Evolutionary conservation across 2,329 filamentous ascomycete species (phyloP), one percentile per base, ranked within the genome.

Genomic region (Zarea fungicola): DNA sequence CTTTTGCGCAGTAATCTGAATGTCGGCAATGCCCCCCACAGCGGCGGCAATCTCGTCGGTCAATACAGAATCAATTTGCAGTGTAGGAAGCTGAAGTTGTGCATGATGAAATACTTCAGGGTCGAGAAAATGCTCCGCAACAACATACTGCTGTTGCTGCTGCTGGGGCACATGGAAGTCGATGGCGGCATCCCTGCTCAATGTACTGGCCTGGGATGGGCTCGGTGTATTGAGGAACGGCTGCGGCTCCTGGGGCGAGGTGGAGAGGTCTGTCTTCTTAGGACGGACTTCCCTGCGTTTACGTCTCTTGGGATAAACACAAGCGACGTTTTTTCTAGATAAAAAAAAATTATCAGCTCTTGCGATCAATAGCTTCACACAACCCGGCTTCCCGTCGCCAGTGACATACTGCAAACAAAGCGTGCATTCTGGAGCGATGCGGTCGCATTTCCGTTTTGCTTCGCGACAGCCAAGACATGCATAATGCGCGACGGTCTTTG

Each of bases 1-100:
- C 3, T 26, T 31, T 18, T 48, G 46, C n/a, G 42, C 37, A 1
- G 26, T 52, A n/a, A 29, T 21, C 22, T 51, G 53, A 22, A 55
- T 54, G 29, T 50, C 52, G 11, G 31, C 36, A 14, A 49, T 36
- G 32, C 34, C 36, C 11, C 53, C 53, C 3, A 52, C 46, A 13
- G 44, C n/a, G 9, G 35, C 39, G 11, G n/a, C 14, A 3, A 48
- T 22, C 28, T 28, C 29, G 29, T 42, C 36, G 4, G 45, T 48
- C 14, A 48, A 8, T 13, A 48, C 28, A 6, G 36, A 41, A 37
- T 48, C 45, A 6, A 42, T 41, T 6, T 35, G 45, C n/a, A 28
- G 11, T 2, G 16, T 10, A 8, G 45, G 45, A 10, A 48, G 36
- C 10, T 42, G 35, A 26, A 48, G 29, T 9, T 48, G 36, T 5